Conservation (phyloP, 2,329 filamentous ascomycete genomes). For the Penicillium sp. region DNA sequence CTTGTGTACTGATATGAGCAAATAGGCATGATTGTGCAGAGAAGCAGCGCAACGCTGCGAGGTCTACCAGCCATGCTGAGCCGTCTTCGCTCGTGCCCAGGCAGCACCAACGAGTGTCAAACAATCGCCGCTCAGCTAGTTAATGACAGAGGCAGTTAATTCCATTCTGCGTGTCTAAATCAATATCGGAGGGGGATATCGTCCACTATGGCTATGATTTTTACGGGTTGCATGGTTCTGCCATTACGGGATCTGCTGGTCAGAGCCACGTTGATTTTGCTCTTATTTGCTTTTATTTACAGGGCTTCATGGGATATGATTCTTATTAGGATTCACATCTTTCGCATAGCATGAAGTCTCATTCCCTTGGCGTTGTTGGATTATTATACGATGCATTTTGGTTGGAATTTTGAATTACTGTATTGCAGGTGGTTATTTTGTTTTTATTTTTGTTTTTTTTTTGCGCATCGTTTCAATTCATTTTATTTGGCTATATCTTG, state of each 20-base stretch:
- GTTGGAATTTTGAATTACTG: constrained; percentile 3
- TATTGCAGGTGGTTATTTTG: background rate
- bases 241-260: background rate
- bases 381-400: constrained; percentile 9
- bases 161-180: background rate
- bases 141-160: background rate
- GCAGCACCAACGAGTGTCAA: background rate
- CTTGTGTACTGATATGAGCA: background rate
- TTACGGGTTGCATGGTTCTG: background rate
- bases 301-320: background rate
- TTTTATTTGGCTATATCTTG: background rate
- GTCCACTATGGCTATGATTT: background rate
- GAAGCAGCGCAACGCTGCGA: background rate
- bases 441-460: too few species aligned
- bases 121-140: background rate
- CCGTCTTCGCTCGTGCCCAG: background rate
- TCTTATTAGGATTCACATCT: background rate
- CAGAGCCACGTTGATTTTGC: background rate
- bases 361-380: constrained; percentile 2
- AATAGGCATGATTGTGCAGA: constrained; percentile 1
- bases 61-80: background rate
- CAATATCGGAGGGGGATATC: background rate
- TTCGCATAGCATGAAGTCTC: background rate
- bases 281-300: background rate
- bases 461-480: background rate